phyloP scores from a whole-genome alignment of 2,329 filamentous ascomycete genomes.

The Sclerotinia spermophila region DNA sequence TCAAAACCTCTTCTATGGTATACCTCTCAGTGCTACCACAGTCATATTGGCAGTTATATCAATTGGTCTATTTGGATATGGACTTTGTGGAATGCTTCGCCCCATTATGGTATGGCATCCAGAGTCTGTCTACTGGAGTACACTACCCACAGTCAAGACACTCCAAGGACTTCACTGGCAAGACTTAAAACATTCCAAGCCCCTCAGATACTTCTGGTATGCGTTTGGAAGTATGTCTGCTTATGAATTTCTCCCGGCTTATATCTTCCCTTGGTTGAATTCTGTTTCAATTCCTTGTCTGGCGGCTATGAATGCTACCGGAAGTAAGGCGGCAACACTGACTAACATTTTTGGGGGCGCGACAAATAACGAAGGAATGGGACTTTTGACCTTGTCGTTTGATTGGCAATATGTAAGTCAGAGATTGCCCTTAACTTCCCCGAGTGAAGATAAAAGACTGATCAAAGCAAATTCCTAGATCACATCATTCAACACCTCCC shows the following conservation, averaged over 20 bases:
- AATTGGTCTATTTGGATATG: slow-evolving; percentile 49
- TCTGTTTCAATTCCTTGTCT: slow-evolving; percentile 46
- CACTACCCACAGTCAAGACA: slow-evolving; percentile 40
- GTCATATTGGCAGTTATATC: slow-evolving; percentile 46
- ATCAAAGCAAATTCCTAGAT: slow-evolving; percentile 40
- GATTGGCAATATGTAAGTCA: slow-evolving; percentile 47
- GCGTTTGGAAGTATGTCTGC: slow-evolving; percentile 43
- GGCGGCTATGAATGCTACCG: slow-evolving; percentile 38
- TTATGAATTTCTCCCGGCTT: slow-evolving; percentile 49
- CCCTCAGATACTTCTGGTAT: slow-evolving; percentile 43
- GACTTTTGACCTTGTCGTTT: slow-evolving; percentile 42
- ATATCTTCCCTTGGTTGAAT: slow-evolving; percentile 44
- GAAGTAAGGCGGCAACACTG: slow-evolving; percentile 39
- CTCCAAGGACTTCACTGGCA: slow-evolving; percentile 42
- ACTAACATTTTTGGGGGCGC: slow-evolving; percentile 49
- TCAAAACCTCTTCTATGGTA: slow-evolving; percentile 46
- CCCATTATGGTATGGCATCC: slow-evolving; percentile 46
- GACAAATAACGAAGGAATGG: slow-evolving; percentile 44
- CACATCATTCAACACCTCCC: slow-evolving; percentile 50
- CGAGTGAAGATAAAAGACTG: background rate
- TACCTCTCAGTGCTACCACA: slow-evolving; percentile 40
- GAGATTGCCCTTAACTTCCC: background rate
- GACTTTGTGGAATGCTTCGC: slow-evolving; percentile 47
- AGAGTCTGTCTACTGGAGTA: slow-evolving; percentile 47
- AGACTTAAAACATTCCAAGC: slow-evolving; percentile 40